Evolutionary conservation across 352 stramenopile species (phyloP).

Genomic region (Pythium coloratum): DNA sequence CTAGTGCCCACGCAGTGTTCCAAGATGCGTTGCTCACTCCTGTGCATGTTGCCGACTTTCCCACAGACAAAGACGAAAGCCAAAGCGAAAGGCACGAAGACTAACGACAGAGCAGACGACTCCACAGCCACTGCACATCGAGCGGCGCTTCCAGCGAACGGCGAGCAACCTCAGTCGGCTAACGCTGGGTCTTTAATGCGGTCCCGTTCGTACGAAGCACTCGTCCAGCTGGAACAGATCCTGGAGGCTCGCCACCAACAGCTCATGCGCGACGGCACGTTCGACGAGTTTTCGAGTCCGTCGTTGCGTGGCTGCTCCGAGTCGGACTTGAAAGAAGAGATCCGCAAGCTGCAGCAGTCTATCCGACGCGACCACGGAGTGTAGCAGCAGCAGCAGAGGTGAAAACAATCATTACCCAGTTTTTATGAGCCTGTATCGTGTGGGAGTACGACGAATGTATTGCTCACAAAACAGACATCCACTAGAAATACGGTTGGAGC

Average conservation of each 20-base stretch:
- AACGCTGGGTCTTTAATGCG: neutral
- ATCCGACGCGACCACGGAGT: slow-evolving; percentile 19
- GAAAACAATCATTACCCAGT: neutral
- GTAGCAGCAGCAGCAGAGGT: slow-evolving; percentile 1
- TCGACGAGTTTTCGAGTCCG: slow-evolving; percentile 8
- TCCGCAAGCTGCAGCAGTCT: slow-evolving; percentile 33
- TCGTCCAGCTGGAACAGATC: slow-evolving; percentile 72
- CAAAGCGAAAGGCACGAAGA: neutral
- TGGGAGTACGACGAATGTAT: slow-evolving; percentile 13
- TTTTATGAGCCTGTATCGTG: neutral
- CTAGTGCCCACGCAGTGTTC: neutral
- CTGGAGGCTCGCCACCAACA: slow-evolving; percentile 71
- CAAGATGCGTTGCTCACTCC: neutral
- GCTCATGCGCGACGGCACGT: slow-evolving; percentile 54
- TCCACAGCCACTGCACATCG: neutral
- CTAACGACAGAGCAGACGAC: neutral
- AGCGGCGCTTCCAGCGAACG: neutral
- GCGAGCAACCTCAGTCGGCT: neutral
- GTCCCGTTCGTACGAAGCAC: slow-evolving; percentile 71
- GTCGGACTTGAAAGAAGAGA: slow-evolving; percentile 30
- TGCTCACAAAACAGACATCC: slow-evolving; percentile 23
- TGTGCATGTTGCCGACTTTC: neutral
- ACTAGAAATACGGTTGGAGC: slow-evolving; percentile 6
- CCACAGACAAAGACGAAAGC: neutral
- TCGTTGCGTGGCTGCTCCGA: slow-evolving; percentile 3